Conservation (phyloP, 2,329 filamentous ascomycete species). For the Metarhizium brunneum region DNA sequence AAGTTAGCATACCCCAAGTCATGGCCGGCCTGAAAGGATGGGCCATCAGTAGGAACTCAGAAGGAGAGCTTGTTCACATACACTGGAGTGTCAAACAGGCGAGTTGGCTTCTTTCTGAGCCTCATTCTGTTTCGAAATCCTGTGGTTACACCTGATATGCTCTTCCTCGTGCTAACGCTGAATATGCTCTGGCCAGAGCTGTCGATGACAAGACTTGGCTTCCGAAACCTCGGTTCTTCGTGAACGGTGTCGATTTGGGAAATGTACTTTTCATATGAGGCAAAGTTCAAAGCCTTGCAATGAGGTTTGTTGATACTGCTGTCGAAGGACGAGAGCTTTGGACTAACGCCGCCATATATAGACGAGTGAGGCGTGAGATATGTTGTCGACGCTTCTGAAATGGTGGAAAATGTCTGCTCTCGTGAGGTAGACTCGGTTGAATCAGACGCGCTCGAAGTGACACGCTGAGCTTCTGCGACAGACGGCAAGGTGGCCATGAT, state of each 20-base stretch:
- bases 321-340: constrained; percentile 7
- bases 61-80: constrained; percentile 11
- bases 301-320: constrained; percentile 11
- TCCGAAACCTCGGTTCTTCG: constrained; percentile 31
- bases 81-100: constrained; percentile 23
- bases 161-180: constrained; percentile 34
- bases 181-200: constrained; percentile 30
- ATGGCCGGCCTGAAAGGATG: not conserved
- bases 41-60: too few species aligned
- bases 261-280: constrained; percentile 43
- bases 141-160: constrained; percentile 35
- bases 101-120: constrained; percentile 28
- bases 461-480: constrained; percentile 21
- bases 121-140: constrained; percentile 33
- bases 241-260: constrained; percentile 32
- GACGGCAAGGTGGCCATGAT: constrained; percentile 19
- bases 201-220: constrained; percentile 16
- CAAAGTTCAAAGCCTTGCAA: constrained; percentile 35
- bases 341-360: constrained; percentile 19
- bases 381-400: constrained; percentile 31
- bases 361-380: constrained; percentile 34
- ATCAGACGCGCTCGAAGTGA: constrained; percentile 30
- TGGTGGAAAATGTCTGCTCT: constrained; percentile 35
- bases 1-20: not conserved
- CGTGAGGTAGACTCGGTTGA: constrained; percentile 31